These are phyloP conservation scores for Penstemon eatonii DNA, from an alignment of 257 asterid species.

Conservation along the genomic window DNA sequence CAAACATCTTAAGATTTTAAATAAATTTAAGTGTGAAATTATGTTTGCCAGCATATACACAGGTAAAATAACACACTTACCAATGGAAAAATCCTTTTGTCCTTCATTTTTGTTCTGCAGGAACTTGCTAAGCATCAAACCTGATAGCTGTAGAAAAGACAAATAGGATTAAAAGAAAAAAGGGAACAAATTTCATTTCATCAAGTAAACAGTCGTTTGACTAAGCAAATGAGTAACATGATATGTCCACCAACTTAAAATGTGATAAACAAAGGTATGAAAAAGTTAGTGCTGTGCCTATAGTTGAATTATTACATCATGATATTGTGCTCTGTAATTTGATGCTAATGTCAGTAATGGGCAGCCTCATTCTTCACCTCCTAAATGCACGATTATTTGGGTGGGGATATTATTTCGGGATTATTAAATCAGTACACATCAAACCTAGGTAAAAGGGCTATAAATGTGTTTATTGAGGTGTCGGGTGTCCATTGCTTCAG, in stretches of 20 bases:
- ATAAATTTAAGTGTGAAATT: not conserved
- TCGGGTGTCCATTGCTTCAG: constrained; percentile 45
- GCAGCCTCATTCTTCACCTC: not conserved
- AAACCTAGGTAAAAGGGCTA: not conserved
- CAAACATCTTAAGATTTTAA: too few species aligned
- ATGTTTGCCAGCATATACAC: not conserved
- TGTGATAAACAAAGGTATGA: too few species aligned
- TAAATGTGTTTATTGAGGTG: constrained; percentile 13
- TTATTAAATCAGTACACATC: not conserved
- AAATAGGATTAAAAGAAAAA: not conserved
- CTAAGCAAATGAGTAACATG: too few species aligned
- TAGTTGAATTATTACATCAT: not conserved
- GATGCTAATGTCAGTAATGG: not conserved
- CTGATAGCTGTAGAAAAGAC: constrained; percentile 69
- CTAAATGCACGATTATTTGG: not conserved
- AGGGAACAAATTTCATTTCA: not conserved
- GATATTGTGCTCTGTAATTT: not conserved
- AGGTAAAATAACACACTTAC: constrained; percentile 36
- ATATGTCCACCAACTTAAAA: too few species aligned
- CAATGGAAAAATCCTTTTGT: constrained; percentile 60
- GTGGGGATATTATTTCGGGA: not conserved
- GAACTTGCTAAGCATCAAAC: constrained; percentile 97
- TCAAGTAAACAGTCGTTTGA: too few species aligned
- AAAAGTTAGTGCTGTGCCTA: not conserved
- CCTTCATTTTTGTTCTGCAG: constrained; percentile 70